Conservation (phyloP, 441 rosid genomes). For the Eutrema salsugineum region DNA sequence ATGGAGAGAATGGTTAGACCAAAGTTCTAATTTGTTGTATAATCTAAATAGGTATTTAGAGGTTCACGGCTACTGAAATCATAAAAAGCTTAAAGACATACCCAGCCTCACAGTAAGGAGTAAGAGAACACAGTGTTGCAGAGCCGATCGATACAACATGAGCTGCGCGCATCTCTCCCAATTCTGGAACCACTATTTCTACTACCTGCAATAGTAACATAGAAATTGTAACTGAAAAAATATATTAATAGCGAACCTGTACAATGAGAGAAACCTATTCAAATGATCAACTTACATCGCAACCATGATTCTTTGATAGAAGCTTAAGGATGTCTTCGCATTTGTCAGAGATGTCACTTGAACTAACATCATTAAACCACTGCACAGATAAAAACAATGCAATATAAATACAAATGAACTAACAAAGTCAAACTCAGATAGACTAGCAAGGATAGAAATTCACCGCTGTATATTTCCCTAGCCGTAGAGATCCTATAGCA, state of each 20-base stretch:
- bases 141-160: conserved; percentile 80
- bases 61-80: not conserved
- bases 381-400: conserved; percentile 35
- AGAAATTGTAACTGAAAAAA: conserved; percentile 12
- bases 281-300: conserved; percentile 53
- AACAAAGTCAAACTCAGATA: conserved; percentile 8
- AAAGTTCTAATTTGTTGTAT: not conserved
- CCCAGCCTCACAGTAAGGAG: conserved; percentile 71
- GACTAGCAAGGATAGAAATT: conserved; percentile 24
- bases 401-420: conserved; percentile 1
- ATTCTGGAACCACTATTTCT: conserved; percentile 85
- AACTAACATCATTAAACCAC: conserved; percentile 90
- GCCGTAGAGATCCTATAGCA: conserved; percentile 56
- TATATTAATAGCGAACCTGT: not conserved
- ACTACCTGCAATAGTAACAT: conserved; percentile 42
- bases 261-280: not conserved
- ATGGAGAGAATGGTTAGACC: conserved; percentile 10
- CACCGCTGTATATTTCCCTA: conserved; percentile 77
- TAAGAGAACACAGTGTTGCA: conserved; percentile 36
- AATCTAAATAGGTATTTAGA: not conserved
- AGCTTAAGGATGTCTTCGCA: conserved; percentile 71
- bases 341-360: conserved; percentile 70
- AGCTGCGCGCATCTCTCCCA: conserved; percentile 79
- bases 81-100: conserved; percentile 29
- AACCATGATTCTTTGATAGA: conserved; percentile 61